Evolutionary conservation across 257 asterid genomes (phyloP).

Genomic region (Solanum acaule): DNA sequence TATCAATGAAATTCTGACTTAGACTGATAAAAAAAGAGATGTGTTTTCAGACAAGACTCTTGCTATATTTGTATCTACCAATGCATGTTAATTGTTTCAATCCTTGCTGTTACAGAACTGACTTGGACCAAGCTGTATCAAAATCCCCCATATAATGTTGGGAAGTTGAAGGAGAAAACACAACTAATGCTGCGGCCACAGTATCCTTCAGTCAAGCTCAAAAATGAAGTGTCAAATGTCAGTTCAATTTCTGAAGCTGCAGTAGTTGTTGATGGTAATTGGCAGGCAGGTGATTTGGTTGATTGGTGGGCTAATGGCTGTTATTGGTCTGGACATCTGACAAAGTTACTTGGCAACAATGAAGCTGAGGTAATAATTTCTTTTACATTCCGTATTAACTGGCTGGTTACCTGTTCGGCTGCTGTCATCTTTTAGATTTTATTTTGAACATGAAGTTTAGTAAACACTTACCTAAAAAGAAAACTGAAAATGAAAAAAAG

Average conservation of each 20-base stretch:
- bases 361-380: conserved; percentile 45
- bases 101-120: conserved; percentile 4
- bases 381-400: neutral
- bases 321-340: conserved; percentile 61
- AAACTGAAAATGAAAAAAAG: neutral
- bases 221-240: conserved; percentile 12
- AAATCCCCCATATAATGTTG: conserved; percentile 6
- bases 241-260: conserved; percentile 28
- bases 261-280: conserved; percentile 32
- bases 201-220: conserved; percentile 41
- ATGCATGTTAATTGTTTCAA: neutral
- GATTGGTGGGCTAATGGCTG: conserved; percentile 44
- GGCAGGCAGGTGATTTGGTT: conserved; percentile 80
- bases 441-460: neutral
- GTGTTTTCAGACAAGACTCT: neutral
- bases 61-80: neutral
- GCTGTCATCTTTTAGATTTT: neutral
- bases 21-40: neutral
- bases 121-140: conserved; percentile 37
- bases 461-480: neutral
- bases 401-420: neutral
- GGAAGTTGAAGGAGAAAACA: conserved; percentile 6
- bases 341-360: conserved; percentile 25
- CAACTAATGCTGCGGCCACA: conserved; percentile 62
- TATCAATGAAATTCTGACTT: neutral